phyloP scores from a whole-genome alignment of 2,329 filamentous ascomycete genomes.

The Colletotrichum sp. region DNA sequence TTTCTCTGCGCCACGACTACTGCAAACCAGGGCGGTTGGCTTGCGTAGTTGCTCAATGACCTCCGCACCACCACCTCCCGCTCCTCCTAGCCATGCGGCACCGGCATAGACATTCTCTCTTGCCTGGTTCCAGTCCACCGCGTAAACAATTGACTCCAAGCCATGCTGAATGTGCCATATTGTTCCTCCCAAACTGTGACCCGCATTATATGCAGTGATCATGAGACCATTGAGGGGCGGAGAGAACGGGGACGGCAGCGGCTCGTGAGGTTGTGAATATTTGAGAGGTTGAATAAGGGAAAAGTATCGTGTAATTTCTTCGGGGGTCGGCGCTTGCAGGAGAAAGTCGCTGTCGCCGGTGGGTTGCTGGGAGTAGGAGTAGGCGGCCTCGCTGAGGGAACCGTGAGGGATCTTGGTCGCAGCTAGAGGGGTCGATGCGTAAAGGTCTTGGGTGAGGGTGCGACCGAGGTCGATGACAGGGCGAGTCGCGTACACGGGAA shows the following conservation, averaged over 20 bases:
- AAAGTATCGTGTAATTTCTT: conserved; percentile 94
- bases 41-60: conserved; percentile 93
- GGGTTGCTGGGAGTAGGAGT: conserved; percentile 57
- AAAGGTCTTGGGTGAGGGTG: conserved; percentile 89
- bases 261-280: conserved; percentile 95
- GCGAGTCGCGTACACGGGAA: conserved; percentile 92
- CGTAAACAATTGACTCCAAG: conserved; percentile 95
- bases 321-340: conserved; percentile 74
- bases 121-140: conserved; percentile 98
- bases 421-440: conserved; percentile 86
- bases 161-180: conserved; percentile 99
- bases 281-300: conserved; percentile 89
- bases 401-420: conserved; percentile 79
- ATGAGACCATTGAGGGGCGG: conserved; percentile 89
- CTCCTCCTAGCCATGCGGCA: conserved; percentile 89
- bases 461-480: conserved; percentile 93
- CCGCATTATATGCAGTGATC: conserved; percentile 95
- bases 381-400: conserved; percentile 70
- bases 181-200: conserved; percentile 93
- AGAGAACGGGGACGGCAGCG: conserved; percentile 84
- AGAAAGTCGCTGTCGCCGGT: conserved; percentile 61
- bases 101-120: conserved; percentile 93
- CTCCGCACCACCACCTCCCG: conserved; percentile 80
- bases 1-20: conserved; percentile 79
- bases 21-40: conserved; percentile 92